These are phyloP conservation scores for Psophocarpus tetragonolobus DNA, from an alignment of 306 rosid species.

Conservation along the genomic window DNA sequence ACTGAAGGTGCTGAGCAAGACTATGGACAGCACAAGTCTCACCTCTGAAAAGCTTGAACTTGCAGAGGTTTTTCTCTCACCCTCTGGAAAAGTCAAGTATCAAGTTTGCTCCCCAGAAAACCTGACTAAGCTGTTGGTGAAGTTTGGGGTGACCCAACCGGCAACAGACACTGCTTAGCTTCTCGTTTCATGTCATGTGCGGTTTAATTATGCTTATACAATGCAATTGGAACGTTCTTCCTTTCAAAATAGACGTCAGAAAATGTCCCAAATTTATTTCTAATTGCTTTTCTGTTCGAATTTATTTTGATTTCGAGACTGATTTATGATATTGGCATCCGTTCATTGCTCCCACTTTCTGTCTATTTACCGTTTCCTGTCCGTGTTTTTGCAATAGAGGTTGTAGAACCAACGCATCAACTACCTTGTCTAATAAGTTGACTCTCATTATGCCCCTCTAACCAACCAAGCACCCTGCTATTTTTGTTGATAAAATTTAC, in stretches of 20 bases:
- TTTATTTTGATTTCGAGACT: background rate
- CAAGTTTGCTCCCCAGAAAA: constrained; percentile 52
- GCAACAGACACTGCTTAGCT: constrained; percentile 49
- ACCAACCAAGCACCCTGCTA: background rate
- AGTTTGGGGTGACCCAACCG: constrained; percentile 53
- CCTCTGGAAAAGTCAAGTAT: constrained; percentile 51
- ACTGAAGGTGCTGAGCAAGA: constrained; percentile 50
- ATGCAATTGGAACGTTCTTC: constrained; percentile 10
- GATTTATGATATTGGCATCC: constrained; percentile 10
- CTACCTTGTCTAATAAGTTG: background rate
- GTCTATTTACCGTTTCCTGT: background rate
- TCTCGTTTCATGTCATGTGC: constrained; percentile 21
- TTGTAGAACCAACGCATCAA: background rate
- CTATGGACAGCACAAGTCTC: constrained; percentile 58
- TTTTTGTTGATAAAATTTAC: background rate
- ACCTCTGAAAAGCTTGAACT: constrained; percentile 58
- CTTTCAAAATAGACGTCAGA: constrained; percentile 12
- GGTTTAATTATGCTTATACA: background rate
- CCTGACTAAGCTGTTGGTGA: constrained; percentile 52
- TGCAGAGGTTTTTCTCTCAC: constrained; percentile 53
- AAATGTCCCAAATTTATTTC: background rate
- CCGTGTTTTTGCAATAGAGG: background rate
- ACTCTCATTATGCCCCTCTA: background rate
- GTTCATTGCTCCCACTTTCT: background rate
- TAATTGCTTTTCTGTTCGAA: constrained; percentile 22